Evolutionary conservation across 2,329 filamentous ascomycete genomes (phyloP), one percentile per base, ranked within the genome.

Genomic region (Pseudogymnoascus verrucosus): DNA sequence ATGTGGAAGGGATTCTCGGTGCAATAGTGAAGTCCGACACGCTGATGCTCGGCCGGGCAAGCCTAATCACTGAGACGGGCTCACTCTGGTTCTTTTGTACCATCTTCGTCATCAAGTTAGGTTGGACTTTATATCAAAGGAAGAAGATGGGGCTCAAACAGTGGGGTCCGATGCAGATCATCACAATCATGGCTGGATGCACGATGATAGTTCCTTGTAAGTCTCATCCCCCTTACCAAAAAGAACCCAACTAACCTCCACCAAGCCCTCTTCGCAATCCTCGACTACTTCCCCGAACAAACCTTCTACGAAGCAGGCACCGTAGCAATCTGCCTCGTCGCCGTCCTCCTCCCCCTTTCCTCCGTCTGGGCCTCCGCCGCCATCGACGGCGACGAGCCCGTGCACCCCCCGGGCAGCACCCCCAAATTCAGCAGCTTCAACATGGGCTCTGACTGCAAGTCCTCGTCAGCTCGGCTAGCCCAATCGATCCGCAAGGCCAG

Each of bases 181-280:
- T 89, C 65, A 87, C 87, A 71, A 81, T 88, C 69, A 87, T 88
- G 81, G 83, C 84, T 59, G 85, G 83, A 66, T 86, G 88, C 74
- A 88, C 86, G 1, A 79, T 89, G 78, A 70, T 86, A 36, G 77
- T 89, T 66, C 87, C 87, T 71, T 81, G 86, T 87, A 77, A 74
- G 78, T 68, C 21, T 28, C 21, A 23, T 11, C 10, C 26, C 71
- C 12, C 39, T n/a, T 39, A 31, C n/a, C 51, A 21, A 21, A 62
- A 54, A 54, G 42, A 23, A 37, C 59, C 63, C 62, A 63, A 60
- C 65, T 69, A 61, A 67, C 26, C 42, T 61, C 61, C 12, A 59
- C 5, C 37, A 11, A 89, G 86, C 82, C 23, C 76, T 88, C 66
- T 85, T 89, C 72, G 81, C 83, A 1, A 77, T 83, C 59, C 70